Base-by-base conservation (phyloP, 176 grass and related monocot genomes). In the Oryza punctata region DNA sequence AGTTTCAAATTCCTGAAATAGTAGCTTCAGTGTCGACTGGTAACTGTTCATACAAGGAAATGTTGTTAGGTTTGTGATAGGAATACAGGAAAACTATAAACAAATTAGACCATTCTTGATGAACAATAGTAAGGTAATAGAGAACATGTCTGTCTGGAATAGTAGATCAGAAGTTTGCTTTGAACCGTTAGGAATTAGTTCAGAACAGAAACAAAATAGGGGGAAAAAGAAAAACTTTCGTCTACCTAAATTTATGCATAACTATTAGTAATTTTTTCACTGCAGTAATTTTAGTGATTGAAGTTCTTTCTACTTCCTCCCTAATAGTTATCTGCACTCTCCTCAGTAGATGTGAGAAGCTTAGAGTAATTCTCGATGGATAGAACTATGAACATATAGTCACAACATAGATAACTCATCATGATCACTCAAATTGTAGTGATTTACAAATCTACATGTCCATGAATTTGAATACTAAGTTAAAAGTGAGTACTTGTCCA, bases 1-100 rank as follows among this genome's bases (percentile, higher is more conserved):
- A 82, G 65, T 85, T 81, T 91, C 91, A 18, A 98, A 87, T 78
- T 98, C 93, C 85, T 93, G 92, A 88, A 98, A 98, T 32, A 98
- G 54, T 81, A 88, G 96, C 85, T 91, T 93, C 85, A 98, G 47
- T 70, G 96, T 95, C 37, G 91, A 89, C 77, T 93, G 93, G 63
- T 98, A 98, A 82, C 93, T 98, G 91, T 80, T 88, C 72, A 77
- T 66, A 70, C 60, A 25, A 85, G 30, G 49, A 33, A 61, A 27
- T 85, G 57, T 66, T 75, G 60, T 89, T 77, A 81, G 70, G 44
- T 19, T 70, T 63, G 27, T 6, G 40, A 69, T 33, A 72, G 61
- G 28, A 60, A 52, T 40, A 76, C 27, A 76, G 29, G 63, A 54
- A 81, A 12, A 29, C 27, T 38, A 70, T 33, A 6, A 65, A 78